Evolutionary conservation across 1,284 basidiomycete species (phyloP), one percentile per base, ranked within the genome.

Genomic region (Pseudozyma thailandica): DNA sequence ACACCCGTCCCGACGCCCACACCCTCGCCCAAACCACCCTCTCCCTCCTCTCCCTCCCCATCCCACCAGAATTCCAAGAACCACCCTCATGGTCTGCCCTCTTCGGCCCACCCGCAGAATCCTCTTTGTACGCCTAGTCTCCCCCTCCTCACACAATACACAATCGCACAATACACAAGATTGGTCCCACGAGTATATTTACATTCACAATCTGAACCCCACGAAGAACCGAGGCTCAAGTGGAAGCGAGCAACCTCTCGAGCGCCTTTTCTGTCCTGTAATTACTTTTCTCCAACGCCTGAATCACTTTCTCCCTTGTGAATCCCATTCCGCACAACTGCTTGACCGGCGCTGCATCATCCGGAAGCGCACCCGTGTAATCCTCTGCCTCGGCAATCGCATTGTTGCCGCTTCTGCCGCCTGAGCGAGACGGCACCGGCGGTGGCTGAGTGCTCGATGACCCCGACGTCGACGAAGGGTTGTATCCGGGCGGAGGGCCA

Each of bases 251-350:
- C 18, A 81, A 54, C 4, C 69, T 57, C 48, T 81, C 77, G 12
- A 81, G 47, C n/a, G 80, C 80, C 58, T 78, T 79, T 48, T 81
- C 78, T 3, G 77, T 80, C 16, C 76, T 65, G 33, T 82, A 82
- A 54, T 80, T 77, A 26, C 63, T 70, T 56, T 75, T 76, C 56
- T 82, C 81, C 28, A 82, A 62, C 38, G 79, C 78, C n/a, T 56
- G 44, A 28, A 82, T 75, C 20, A 81, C 80, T n/a, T 74, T 69
- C 5, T 58, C 51, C 10, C 81, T 54, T 12, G 72, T 63, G 59
- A 82, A 82, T 28, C 81, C 81, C 81, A 82, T 82, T 10, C 73
- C 74, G 60, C 75, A 78, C 16, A 82, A 61, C 55, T 82, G 80
- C 47, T 75, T 75, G 38, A 82, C 81, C 2, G 65, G 80, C 0